phyloP scores from a whole-genome alignment of 257 asterid genomes.

The Cinchona pubescens region DNA sequence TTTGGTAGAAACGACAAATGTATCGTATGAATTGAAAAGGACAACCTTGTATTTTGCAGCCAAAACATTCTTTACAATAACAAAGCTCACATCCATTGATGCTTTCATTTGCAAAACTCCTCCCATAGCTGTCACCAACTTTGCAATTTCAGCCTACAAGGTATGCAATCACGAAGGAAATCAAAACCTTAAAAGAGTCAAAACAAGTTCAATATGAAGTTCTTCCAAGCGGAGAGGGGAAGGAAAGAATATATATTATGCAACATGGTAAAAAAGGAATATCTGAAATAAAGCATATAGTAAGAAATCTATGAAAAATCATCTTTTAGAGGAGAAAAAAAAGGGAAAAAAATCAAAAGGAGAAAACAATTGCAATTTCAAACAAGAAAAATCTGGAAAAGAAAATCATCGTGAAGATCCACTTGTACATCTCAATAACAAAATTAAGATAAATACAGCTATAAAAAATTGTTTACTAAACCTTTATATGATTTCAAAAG shows the following conservation, averaged over 20 bases:
- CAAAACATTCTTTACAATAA: slow-evolving; percentile 80
- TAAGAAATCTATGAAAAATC: background rate
- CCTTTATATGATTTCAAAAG: background rate
- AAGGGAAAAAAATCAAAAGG: background rate
- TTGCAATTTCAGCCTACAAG: slow-evolving; percentile 63
- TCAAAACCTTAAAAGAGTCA: slow-evolving; percentile 4
- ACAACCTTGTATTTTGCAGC: slow-evolving; percentile 79
- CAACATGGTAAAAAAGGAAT: background rate
- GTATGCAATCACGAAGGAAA: slow-evolving; percentile 25
- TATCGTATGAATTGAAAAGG: slow-evolving; percentile 7
- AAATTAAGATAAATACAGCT: background rate
- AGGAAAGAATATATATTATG: background rate
- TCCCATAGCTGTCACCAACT: slow-evolving; percentile 86
- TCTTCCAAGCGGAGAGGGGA: background rate
- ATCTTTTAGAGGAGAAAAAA: background rate
- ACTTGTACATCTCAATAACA: background rate
- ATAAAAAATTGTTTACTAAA: background rate
- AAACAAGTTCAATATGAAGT: background rate
- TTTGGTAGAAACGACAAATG: background rate
- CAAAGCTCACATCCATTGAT: slow-evolving; percentile 83
- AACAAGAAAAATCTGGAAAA: background rate
- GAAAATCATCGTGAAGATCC: background rate
- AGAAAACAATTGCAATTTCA: background rate
- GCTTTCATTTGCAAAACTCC: slow-evolving; percentile 64
- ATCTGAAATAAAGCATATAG: background rate